Evolutionary conservation across 2,329 filamentous ascomycete genomes (phyloP).

Genomic region (Metarhizium humberi): DNA sequence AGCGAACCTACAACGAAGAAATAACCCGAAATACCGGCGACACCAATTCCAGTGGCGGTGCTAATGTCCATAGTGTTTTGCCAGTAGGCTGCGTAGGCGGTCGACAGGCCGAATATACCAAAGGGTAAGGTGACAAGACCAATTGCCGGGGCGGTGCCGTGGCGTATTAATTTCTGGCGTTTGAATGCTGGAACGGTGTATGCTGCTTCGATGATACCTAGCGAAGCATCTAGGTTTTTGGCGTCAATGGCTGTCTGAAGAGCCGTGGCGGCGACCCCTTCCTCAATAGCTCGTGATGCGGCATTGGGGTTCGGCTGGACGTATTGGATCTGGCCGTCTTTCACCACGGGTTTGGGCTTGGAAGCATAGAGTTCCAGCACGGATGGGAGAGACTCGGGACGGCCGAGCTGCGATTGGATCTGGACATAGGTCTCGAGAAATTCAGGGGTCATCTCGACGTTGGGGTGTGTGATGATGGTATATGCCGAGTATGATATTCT

Average conservation of each 20-base stretch:
- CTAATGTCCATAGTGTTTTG: constrained; percentile 65
- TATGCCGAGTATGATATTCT: constrained; percentile 54
- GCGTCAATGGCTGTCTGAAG: constrained; percentile 71
- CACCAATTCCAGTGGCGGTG: constrained; percentile 67
- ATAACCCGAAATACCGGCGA: constrained; percentile 76
- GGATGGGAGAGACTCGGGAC: constrained; percentile 67
- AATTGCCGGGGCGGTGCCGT: constrained; percentile 49
- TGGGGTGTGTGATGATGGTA: constrained; percentile 60
- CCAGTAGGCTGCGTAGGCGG: constrained; percentile 32
- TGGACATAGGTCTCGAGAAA: constrained; percentile 67
- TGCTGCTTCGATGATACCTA: constrained; percentile 64
- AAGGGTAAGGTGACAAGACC: constrained; percentile 52
- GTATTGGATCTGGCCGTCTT: constrained; percentile 50
- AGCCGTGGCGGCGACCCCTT: constrained; percentile 61
- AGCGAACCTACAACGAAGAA: constrained; percentile 71
- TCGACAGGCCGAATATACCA: constrained; percentile 61
- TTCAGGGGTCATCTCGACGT: constrained; percentile 69
- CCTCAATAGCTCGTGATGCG: constrained; percentile 61
- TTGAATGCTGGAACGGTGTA: constrained; percentile 59
- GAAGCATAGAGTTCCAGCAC: constrained; percentile 74
- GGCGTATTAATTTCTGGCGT: constrained; percentile 57
- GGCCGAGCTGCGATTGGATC: constrained; percentile 63
- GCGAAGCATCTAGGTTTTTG: constrained; percentile 67
- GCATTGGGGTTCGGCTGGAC: constrained; percentile 56
- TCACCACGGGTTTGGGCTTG: constrained; percentile 63